Base-by-base conservation (phyloP, 1,284 basidiomycete species). In the Neolentinus lepideus region DNA sequence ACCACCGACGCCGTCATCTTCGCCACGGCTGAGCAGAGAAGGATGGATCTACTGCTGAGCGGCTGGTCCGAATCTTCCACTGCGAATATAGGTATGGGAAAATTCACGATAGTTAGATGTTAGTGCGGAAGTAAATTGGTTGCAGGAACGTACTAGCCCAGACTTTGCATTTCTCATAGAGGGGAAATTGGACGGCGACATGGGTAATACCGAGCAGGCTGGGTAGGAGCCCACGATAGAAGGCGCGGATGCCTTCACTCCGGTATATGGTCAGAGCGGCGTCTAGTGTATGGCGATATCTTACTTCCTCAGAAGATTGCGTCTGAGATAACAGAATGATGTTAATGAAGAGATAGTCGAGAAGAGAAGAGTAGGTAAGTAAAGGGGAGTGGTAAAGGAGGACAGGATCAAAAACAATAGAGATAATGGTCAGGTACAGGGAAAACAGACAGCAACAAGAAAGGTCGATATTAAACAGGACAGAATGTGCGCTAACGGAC, bases 1-100 rank as follows among this genome's bases (percentile, higher is more conserved):
- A 88, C 88, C 24, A 97, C 75, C 11, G 93, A 94, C 2, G 94
- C 95, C 1, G 90, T 85, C 91, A 97, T 96, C 70, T 98, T 98
- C 31, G 93, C 88, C 21, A 85, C 72, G 8, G 91, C 92, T 21
- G 92, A 94, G 72, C 93, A 96, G 2, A 85, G 69, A 12, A 98
- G 83, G 60, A 98, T 94, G 19, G 83, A 80, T 27, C 77, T 70
- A 3, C 83, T 83, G 1, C 84, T 74, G 4, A 96, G 70, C 1
- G 87, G 84, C 11, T 75, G 75, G 2, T 77, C 73, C 9, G 81
- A 79, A 63, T 73, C 73, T 14, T 22, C 38, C 26, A 8, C 51
- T 52, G 51, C 4, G n/a, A n/a, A n/a, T n/a, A n/a, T n/a, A n/a
- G n/a, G n/a, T n/a, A n/a, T n/a, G n/a, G n/a, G n/a, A n/a, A n/a